Evolutionary conservation across 495 filamentous ascomycete species (phyloP).

Genomic region (Talaromyces adpressus): DNA sequence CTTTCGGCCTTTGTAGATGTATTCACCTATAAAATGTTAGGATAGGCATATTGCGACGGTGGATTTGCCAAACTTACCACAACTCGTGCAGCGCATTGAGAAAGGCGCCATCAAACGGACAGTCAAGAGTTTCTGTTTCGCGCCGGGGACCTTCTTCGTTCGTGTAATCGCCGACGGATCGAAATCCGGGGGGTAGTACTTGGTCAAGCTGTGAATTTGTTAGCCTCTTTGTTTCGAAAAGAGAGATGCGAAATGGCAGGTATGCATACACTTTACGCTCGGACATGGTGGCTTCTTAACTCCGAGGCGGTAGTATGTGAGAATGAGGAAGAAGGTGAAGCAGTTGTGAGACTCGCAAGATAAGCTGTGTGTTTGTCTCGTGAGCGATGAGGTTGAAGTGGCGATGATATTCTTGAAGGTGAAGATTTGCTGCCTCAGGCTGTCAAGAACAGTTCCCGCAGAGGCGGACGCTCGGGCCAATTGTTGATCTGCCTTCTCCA

Average conservation of each 20-base stretch:
- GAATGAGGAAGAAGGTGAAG: background rate
- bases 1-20: constrained; percentile 93
- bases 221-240: background rate
- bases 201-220: constrained; percentile 21
- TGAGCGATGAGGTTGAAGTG: background rate
- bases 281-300: constrained; percentile 55
- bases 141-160: constrained; percentile 46
- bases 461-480: constrained; percentile 1
- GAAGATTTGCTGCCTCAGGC: background rate
- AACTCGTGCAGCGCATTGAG: constrained; percentile 82
- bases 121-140: constrained; percentile 62
- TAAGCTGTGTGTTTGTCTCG: background rate
- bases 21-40: constrained; percentile 46
- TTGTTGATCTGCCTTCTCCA: background rate
- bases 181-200: constrained; percentile 96
- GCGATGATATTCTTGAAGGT: background rate
- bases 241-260: constrained; percentile 17
- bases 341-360: background rate
- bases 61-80: constrained; percentile 40
- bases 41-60: background rate
- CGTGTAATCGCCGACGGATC: constrained; percentile 81
- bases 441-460: background rate
- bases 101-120: constrained; percentile 98
- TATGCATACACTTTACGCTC: constrained; percentile 79
- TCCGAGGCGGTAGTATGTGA: background rate